Evolutionary conservation across 2,329 filamentous ascomycete genomes (phyloP).

Genomic region (Trichoderma aggressivum): DNA sequence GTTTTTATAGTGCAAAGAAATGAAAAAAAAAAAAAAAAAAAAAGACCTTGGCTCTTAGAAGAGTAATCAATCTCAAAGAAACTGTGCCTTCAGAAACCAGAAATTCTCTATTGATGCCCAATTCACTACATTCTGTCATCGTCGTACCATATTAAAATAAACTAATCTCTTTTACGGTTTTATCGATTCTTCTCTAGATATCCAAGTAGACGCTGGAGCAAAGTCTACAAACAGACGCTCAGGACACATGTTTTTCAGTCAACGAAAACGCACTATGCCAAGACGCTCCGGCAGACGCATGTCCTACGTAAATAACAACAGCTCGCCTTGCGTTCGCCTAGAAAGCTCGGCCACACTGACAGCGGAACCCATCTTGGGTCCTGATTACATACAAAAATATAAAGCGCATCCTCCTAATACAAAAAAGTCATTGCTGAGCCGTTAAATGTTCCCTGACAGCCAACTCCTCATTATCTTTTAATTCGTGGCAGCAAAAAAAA

Average conservation of each 20-base stretch:
- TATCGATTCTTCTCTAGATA: conserved; percentile 1
- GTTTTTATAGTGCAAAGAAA: background rate
- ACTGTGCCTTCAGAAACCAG: background rate
- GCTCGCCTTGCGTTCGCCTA: background rate
- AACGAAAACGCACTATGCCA: background rate
- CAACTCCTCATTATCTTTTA: conserved; percentile 24
- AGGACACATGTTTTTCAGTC: background rate
- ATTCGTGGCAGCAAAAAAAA: background rate
- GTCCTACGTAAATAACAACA: background rate
- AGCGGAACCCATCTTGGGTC: background rate
- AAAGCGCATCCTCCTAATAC: conserved; percentile 5
- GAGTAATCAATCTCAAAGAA: background rate
- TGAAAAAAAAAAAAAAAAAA: background rate
- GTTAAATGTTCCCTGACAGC: conserved; percentile 21
- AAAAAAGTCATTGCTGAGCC: conserved; percentile 19
- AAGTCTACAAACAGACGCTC: conserved; percentile 4
- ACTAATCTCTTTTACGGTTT: background rate
- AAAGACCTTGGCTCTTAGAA: background rate
- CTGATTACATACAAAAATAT: conserved; percentile 14
- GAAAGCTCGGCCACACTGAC: background rate
- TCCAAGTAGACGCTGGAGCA: background rate
- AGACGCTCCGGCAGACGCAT: conserved; percentile 4
- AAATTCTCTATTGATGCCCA: background rate
- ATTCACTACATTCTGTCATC: background rate
- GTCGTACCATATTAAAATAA: too few species aligned